Evolutionary conservation across 2,329 filamentous ascomycete species (phyloP).

Genomic region (Clonostachys byssicola): DNA sequence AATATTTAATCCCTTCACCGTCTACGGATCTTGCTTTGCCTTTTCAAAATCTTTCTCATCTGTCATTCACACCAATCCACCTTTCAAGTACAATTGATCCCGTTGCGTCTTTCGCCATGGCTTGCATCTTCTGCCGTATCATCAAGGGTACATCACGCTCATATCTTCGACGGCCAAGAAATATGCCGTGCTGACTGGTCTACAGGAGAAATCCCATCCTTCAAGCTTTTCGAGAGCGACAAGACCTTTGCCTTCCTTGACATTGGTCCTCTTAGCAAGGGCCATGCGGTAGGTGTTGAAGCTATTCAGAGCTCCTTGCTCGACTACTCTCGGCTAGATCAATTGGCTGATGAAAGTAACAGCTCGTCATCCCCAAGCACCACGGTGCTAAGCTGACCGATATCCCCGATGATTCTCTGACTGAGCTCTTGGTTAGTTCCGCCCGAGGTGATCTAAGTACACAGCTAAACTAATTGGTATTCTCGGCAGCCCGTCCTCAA

Average conservation of each 20-base stretch:
- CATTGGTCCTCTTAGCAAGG: conserved; percentile 83
- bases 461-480: neutral
- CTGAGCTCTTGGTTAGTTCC: conserved; percentile 68
- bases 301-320: conserved; percentile 45
- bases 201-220: conserved; percentile 86
- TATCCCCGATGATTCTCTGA: conserved; percentile 84
- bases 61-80: too few relatives aligned
- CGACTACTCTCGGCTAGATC: conserved; percentile 62
- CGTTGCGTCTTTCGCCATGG: neutral
- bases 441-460: neutral
- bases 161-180: neutral
- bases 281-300: conserved; percentile 71
- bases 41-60: too few relatives aligned
- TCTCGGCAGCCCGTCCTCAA: conserved; percentile 52
- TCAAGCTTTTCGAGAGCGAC: conserved; percentile 94
- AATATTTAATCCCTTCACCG: too few relatives aligned
- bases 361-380: conserved; percentile 95
- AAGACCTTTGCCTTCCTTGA: conserved; percentile 95
- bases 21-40: too few relatives aligned
- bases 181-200: neutral
- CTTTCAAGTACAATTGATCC: too few relatives aligned
- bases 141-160: conserved; percentile 65
- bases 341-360: neutral
- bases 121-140: conserved; percentile 98
- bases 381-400: conserved; percentile 90